Evolutionary conservation across 2,329 filamentous ascomycete genomes (phyloP).

Genomic region (Trichoderma atrobrunneum): DNA sequence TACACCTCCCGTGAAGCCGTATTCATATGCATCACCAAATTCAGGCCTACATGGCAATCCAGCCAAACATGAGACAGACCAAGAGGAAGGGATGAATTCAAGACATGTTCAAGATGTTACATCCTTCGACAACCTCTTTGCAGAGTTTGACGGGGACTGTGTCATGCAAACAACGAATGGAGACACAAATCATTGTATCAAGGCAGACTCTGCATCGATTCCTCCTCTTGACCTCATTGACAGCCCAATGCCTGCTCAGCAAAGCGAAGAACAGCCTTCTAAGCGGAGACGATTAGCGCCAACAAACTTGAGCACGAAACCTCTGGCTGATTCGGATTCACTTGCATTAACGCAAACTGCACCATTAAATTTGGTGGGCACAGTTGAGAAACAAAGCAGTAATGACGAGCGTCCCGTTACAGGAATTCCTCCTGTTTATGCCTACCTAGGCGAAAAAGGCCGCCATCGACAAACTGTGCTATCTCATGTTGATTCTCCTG

Average conservation of each 20-base stretch:
- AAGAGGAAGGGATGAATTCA: neutral
- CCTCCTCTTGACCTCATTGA: neutral
- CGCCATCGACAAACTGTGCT: conserved; percentile 28
- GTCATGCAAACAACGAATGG: neutral
- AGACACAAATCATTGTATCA: neutral
- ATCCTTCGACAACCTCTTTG: neutral
- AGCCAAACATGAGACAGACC: neutral
- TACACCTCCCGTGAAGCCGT: neutral
- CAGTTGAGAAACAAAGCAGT: neutral
- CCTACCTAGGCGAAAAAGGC: conserved; percentile 38
- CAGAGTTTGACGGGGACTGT: neutral
- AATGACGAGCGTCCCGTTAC: too few species aligned
- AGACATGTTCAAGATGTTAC: neutral
- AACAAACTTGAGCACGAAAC: conserved; percentile 22
- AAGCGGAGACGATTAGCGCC: conserved; percentile 32
- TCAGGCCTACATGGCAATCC: neutral
- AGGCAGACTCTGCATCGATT: neutral
- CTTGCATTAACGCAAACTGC: conserved; percentile 16
- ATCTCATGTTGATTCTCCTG: conserved; percentile 25
- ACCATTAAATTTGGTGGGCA: neutral
- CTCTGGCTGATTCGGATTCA: neutral
- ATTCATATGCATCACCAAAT: neutral
- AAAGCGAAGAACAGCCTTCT: conserved; percentile 17
- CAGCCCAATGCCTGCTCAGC: neutral
- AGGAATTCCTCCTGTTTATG: conserved; percentile 18